Conservation (phyloP, 2,329 filamentous ascomycete species). For the Apiospora rasikravindrae region DNA sequence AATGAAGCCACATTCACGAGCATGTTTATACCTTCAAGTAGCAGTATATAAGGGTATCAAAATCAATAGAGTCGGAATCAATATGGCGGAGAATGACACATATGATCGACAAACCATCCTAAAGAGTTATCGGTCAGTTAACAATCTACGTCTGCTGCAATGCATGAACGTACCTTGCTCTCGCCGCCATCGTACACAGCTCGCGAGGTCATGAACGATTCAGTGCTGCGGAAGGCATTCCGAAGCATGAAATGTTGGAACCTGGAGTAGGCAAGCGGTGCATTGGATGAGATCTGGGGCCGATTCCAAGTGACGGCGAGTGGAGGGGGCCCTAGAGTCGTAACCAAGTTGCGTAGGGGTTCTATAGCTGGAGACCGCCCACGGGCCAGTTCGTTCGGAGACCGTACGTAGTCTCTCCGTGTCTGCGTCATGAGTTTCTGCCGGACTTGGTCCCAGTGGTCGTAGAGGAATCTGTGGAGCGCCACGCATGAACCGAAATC, state of each 20-base stretch:
- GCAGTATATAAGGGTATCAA: conserved; percentile 69
- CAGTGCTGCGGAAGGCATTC: conserved; percentile 69
- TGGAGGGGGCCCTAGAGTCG: conserved; percentile 70
- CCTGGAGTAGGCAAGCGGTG: conserved; percentile 67
- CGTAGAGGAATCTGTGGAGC: conserved; percentile 71
- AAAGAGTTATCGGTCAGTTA: background rate
- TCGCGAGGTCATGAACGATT: conserved; percentile 67
- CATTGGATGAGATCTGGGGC: conserved; percentile 68
- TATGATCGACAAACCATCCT: conserved; percentile 72
- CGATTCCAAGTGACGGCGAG: conserved; percentile 73
- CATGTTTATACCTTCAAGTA: conserved; percentile 62
- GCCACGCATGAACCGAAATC: conserved; percentile 76
- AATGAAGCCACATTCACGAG: background rate
- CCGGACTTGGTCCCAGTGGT: conserved; percentile 73
- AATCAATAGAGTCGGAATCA: conserved; percentile 68
- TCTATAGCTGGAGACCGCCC: conserved; percentile 63
- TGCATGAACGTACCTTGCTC: conserved; percentile 57
- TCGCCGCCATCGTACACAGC: conserved; percentile 75
- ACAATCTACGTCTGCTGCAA: conserved; percentile 17
- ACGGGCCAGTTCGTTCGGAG: conserved; percentile 57
- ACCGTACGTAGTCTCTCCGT: conserved; percentile 60
- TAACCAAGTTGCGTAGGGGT: conserved; percentile 65
- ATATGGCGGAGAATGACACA: conserved; percentile 73
- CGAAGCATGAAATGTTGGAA: conserved; percentile 77
- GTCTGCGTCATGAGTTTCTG: conserved; percentile 68